These are phyloP conservation scores for Aureobasidium melanogenum DNA, from an alignment of 2,329 filamentous ascomycete genomes.

Conservation along the genomic window DNA sequence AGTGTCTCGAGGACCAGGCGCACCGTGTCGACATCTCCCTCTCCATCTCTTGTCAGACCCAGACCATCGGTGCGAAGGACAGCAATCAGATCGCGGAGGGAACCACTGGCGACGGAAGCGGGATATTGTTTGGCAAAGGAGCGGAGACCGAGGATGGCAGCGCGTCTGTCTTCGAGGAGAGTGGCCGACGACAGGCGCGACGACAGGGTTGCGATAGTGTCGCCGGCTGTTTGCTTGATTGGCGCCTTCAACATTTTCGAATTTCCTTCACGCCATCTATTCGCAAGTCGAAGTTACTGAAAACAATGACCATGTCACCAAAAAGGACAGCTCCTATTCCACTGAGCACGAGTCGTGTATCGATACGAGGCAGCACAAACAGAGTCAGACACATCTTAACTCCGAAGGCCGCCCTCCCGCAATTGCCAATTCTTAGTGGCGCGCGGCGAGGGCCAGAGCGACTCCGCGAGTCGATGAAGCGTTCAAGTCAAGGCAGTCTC, in stretches of 20 bases:
- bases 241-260: slow-evolving; percentile 55
- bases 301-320: not conserved
- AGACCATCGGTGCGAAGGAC: slow-evolving; percentile 67
- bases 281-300: not conserved
- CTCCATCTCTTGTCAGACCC: slow-evolving; percentile 22
- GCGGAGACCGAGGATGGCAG: slow-evolving; percentile 82
- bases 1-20: slow-evolving; percentile 93
- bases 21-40: slow-evolving; percentile 78
- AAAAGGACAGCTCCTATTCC: slow-evolving; percentile 4
- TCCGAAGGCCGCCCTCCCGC: not conserved
- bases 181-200: slow-evolving; percentile 81
- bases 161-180: slow-evolving; percentile 85
- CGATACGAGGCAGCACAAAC: not conserved
- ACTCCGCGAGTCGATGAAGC: not conserved
- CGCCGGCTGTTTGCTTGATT: slow-evolving; percentile 89
- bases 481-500: not conserved
- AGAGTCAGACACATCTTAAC: not conserved
- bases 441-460: not conserved
- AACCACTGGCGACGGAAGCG: slow-evolving; percentile 87
- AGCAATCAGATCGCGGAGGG: slow-evolving; percentile 78
- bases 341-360: not conserved
- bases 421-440: too few species aligned
- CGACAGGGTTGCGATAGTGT: slow-evolving; percentile 86
- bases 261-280: not conserved
- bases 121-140: slow-evolving; percentile 97